Evolutionary conservation across 805 yeast genomes (phyloP).

Genomic region (Candida jianshihensis): DNA sequence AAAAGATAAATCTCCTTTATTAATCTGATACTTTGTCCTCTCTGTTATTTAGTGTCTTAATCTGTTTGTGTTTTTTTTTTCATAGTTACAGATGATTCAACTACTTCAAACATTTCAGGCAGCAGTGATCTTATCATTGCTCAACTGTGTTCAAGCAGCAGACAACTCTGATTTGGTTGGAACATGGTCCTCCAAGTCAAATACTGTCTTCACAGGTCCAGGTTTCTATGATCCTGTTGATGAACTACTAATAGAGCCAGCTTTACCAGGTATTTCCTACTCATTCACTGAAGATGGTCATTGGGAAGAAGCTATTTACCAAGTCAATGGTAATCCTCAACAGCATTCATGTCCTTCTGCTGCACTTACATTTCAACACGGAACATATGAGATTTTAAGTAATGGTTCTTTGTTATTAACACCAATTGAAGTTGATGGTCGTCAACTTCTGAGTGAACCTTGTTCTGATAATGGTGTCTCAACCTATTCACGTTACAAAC

Average conservation of each 20-base stretch:
- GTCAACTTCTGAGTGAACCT: constrained; percentile 85
- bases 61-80: too few relatives aligned
- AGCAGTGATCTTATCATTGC: background rate
- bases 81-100: too few relatives aligned
- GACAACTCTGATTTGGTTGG: constrained; percentile 45
- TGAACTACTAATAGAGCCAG: constrained; percentile 91
- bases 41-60: too few relatives aligned
- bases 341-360: constrained; percentile 84
- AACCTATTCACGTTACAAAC: constrained; percentile 64
- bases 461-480: constrained; percentile 61
- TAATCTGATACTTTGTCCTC: too few relatives aligned
- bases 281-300: constrained; percentile 91
- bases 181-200: constrained; percentile 93
- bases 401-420: constrained; percentile 65
- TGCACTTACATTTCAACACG: constrained; percentile 82
- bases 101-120: too few relatives aligned
- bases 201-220: constrained; percentile 94
- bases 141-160: background rate
- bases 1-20: too few relatives aligned
- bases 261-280: constrained; percentile 87
- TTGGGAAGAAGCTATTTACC: constrained; percentile 85
- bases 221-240: constrained; percentile 94
- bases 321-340: constrained; percentile 60
- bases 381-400: constrained; percentile 53
- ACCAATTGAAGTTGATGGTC: constrained; percentile 84